These are phyloP conservation scores for Linum trigynum DNA, from an alignment of 345 rosid species.

Conservation along the genomic window DNA sequence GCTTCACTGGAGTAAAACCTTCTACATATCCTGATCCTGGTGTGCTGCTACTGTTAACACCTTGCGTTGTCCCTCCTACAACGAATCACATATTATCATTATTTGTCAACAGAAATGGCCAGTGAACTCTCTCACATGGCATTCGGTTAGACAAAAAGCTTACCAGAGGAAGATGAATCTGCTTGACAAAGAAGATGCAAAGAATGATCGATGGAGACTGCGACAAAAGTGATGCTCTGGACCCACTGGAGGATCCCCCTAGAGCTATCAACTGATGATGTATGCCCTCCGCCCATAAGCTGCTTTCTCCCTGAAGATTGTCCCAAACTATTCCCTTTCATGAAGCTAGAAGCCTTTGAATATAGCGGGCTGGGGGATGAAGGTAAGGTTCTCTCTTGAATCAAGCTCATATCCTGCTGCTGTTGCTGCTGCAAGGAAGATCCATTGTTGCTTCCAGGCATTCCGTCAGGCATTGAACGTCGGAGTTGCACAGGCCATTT, in stretches of 20 bases:
- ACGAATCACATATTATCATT: neutral
- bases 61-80: slow-evolving; percentile 55
- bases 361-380: slow-evolving; percentile 79
- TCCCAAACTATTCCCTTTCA: slow-evolving; percentile 78
- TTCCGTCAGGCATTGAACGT: slow-evolving; percentile 72
- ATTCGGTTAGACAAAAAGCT: slow-evolving; percentile 15
- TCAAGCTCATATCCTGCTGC: slow-evolving; percentile 76
- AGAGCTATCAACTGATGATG: slow-evolving; percentile 46
- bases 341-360: slow-evolving; percentile 69
- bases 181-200: slow-evolving; percentile 68
- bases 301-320: slow-evolving; percentile 74
- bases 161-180: slow-evolving; percentile 68
- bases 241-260: slow-evolving; percentile 95
- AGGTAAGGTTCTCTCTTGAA: slow-evolving; percentile 79
- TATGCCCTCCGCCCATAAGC: slow-evolving; percentile 52
- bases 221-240: slow-evolving; percentile 85
- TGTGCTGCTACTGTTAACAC: slow-evolving; percentile 34
- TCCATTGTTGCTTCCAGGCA: slow-evolving; percentile 60
- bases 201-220: slow-evolving; percentile 79
- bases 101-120: neutral
- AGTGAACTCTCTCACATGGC: neutral
- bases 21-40: slow-evolving; percentile 57
- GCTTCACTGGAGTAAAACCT: slow-evolving; percentile 88
- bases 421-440: slow-evolving; percentile 71
- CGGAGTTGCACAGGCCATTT: slow-evolving; percentile 94